Conservation (phyloP, 129 eudicot genomes). For the Escallonia herrerae region DNA sequence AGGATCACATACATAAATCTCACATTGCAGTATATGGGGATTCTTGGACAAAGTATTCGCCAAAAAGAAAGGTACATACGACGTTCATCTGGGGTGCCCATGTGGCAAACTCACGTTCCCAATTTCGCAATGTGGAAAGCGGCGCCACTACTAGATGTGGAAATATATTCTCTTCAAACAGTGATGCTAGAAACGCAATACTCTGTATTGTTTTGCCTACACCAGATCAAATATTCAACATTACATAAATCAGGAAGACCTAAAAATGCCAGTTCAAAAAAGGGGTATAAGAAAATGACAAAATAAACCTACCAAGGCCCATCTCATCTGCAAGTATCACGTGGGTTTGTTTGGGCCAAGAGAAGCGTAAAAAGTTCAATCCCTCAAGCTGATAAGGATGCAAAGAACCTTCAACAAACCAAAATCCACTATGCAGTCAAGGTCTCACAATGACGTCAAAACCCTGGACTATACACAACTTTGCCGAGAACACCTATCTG, state of each 20-base stretch:
- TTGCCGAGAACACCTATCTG: not conserved
- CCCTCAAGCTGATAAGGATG: slow-evolving; percentile 99
- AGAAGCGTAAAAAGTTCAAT: slow-evolving; percentile 83
- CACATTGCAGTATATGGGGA: not conserved
- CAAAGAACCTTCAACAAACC: slow-evolving; percentile 60
- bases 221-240: slow-evolving; percentile 2
- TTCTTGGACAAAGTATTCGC: too few relatives aligned
- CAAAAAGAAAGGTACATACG: slow-evolving; percentile 45
- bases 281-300: not conserved
- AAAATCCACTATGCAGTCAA: slow-evolving; percentile 7
- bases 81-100: slow-evolving; percentile 99
- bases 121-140: slow-evolving; percentile 90
- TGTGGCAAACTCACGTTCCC: slow-evolving; percentile 98
- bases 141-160: slow-evolving; percentile 98
- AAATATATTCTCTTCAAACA: slow-evolving; percentile 54
- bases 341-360: slow-evolving; percentile 93
- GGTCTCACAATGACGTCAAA: slow-evolving; percentile 2
- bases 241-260: not conserved
- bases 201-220: slow-evolving; percentile 98
- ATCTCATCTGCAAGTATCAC: slow-evolving; percentile 98
- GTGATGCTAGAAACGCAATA: slow-evolving; percentile 91
- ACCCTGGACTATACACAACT: not conserved
- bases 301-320: slow-evolving; percentile 79
- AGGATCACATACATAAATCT: not conserved
- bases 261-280: too few relatives aligned